These are phyloP conservation scores for Adenanthera pavonina DNA, from an alignment of 306 rosid genomes.

Conservation along the genomic window DNA sequence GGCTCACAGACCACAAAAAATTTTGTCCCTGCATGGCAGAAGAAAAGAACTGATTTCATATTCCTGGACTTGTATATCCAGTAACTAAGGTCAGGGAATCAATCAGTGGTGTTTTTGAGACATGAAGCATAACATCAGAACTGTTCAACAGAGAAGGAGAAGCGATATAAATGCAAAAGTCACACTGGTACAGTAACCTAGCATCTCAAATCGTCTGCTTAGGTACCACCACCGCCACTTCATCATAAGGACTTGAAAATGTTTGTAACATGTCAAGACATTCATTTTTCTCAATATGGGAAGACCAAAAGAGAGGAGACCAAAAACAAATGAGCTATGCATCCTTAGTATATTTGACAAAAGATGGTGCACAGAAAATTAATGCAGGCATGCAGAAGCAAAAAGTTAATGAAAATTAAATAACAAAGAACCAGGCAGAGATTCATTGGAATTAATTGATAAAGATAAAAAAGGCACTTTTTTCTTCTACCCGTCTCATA, in stretches of 20 bases:
- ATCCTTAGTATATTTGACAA: constrained; percentile 10
- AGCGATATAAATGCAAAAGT: not conserved
- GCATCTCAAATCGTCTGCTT: not conserved
- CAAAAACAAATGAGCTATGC: not conserved
- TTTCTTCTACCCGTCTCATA: constrained; percentile 2
- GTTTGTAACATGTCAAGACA: not conserved
- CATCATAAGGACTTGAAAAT: constrained; percentile 14
- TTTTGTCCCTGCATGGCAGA: constrained; percentile 73
- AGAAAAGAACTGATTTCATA: constrained; percentile 1
- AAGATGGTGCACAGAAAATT: not conserved
- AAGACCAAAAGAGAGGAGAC: constrained; percentile 8
- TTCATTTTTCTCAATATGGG: constrained; percentile 1
- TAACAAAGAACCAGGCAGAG: not conserved
- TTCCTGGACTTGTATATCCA: constrained; percentile 4
- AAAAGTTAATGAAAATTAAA: not conserved
- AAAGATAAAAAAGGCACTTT: not conserved
- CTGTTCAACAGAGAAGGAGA: not conserved
- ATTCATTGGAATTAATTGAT: not conserved
- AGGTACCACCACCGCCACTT: constrained; percentile 8
- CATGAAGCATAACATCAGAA: not conserved
- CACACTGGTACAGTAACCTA: not conserved
- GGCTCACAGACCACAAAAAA: constrained; percentile 89
- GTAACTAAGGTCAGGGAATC: not conserved
- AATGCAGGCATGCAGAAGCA: not conserved
- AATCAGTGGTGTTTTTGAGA: not conserved